Evolutionary conservation across 192 early-diverging fungal genomes (phyloP).

Genomic region (Mortierella antarctica): DNA sequence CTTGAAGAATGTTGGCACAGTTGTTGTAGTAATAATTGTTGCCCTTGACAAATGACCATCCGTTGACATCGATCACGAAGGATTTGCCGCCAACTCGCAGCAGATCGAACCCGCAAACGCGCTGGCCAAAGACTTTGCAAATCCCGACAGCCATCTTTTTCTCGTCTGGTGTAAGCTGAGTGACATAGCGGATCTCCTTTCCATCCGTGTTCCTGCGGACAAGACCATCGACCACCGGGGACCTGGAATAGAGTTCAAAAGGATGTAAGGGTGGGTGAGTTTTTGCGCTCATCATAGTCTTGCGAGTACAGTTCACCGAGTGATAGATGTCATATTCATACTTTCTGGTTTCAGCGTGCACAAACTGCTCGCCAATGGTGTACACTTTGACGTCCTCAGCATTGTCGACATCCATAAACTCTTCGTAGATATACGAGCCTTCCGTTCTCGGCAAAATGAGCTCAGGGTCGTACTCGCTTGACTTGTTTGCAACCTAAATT

Average conservation of each 20-base stretch:
- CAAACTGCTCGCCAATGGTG: slow-evolving; percentile 89
- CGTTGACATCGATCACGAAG: slow-evolving; percentile 98
- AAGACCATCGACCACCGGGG: slow-evolving; percentile 94
- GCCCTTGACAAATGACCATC: slow-evolving; percentile 99
- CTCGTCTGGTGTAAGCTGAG: slow-evolving; percentile 83
- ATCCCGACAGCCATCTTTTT: slow-evolving; percentile 80
- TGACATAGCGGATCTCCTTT: slow-evolving; percentile 96
- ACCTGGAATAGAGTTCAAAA: slow-evolving; percentile 55
- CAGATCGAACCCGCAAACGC: slow-evolving; percentile 95
- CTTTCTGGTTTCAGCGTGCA: slow-evolving; percentile 97
- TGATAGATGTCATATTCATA: slow-evolving; percentile 29
- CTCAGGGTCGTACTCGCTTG: slow-evolving; percentile 86
- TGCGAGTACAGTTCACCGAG: slow-evolving; percentile 2
- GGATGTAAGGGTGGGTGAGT: slow-evolving; percentile 14
- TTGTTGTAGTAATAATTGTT: slow-evolving; percentile 93
- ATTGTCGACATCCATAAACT: slow-evolving; percentile 94
- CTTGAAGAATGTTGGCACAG: slow-evolving; percentile 79
- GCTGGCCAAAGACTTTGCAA: slow-evolving; percentile 88
- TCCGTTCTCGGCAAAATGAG: slow-evolving; percentile 73
- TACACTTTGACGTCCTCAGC: slow-evolving; percentile 98
- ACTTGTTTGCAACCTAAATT: slow-evolving; percentile 89
- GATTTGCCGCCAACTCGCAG: slow-evolving; percentile 84
- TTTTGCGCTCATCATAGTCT: too few relatives aligned
- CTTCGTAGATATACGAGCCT: slow-evolving; percentile 93
- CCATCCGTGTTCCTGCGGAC: slow-evolving; percentile 96